Base-by-base conservation (phyloP, 805 yeast species). In the Kluyveromyces starmeri region DNA sequence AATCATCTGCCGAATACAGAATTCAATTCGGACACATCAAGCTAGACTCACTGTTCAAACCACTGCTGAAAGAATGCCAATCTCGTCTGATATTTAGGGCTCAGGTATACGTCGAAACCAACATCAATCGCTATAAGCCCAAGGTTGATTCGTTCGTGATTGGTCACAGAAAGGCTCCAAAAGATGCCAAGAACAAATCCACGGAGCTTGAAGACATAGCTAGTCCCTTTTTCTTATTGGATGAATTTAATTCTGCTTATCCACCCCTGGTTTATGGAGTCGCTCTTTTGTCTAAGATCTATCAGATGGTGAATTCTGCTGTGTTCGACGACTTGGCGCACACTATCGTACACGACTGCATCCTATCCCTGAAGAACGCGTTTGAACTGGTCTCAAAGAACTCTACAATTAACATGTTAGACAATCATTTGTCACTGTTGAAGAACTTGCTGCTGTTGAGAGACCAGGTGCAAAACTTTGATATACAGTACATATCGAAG, bases 321-420 rank as follows among this genome's bases (percentile, higher is more conserved):
- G 82, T 85, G 2, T 89, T 88, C 59, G 95, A 85, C 53, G 95
- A 84, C 50, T 60, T 88, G 43, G 95, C 96, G 0, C 95, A 85
- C 53, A 75, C 81, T 37, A 77, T 85, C 34, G 82, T 89, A 4
- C 95, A 83, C 51, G 71, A 80, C 28, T 78, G 92, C 46, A 71
- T 85, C 23, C 48, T 61, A 11, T 73, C 92, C 5, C 58, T 85
- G 45, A 70, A 71, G 36, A 58, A 62, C 11, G 79, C 81, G 9
- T 69, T 69, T 43, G 59, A 64, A 4, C 47, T 71, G 16, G 51
- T 40, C 67, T 74, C 5, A 45, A 55, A 22, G 46, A 62, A 5
- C 59, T 67, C 44, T 0, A 46, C 62, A 3, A 30, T 30, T 6
- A 47, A 43, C 27, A 40, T 43, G 3, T 40, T 65, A 8, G 88